Conservation (phyloP, 257 asterid genomes). For the Forsythia viridissima region DNA sequence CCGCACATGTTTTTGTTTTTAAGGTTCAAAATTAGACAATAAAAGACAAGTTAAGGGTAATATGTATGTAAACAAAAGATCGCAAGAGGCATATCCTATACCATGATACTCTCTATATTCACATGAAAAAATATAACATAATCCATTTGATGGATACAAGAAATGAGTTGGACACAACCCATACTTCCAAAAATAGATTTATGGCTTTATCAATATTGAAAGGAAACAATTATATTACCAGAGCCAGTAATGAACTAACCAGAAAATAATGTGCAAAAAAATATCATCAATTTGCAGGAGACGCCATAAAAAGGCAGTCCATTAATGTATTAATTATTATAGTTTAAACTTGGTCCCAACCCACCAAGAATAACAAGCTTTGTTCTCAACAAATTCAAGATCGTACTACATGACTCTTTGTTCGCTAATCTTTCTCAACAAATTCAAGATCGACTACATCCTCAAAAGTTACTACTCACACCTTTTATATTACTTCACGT, state of each 20-base stretch:
- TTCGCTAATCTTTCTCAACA: too few species aligned
- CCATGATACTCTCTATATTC: not conserved
- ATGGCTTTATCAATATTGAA: not conserved
- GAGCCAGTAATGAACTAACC: not conserved
- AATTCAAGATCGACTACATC: not conserved
- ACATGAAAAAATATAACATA: not conserved
- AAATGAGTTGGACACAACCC: constrained; percentile 18
- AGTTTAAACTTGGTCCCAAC: constrained; percentile 9
- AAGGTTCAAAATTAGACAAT: not conserved
- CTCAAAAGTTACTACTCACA: not conserved
- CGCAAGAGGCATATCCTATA: not conserved
- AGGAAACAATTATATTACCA: constrained; percentile 17
- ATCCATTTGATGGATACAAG: constrained; percentile 1
- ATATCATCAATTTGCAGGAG: not conserved
- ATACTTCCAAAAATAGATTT: not conserved
- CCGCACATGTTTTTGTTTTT: not conserved
- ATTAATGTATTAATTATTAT: constrained; percentile 2
- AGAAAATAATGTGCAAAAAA: constrained; percentile 9
- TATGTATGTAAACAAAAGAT: too few species aligned
- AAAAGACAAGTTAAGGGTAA: too few species aligned
- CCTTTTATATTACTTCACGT: not conserved
- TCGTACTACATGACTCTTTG: too few species aligned
- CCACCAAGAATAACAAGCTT: not conserved
- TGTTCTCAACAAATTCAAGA: too few species aligned
- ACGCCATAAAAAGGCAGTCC: constrained; percentile 1